Conservation (phyloP, 164 flowering plant species). For the Vitis riparia region DNA sequence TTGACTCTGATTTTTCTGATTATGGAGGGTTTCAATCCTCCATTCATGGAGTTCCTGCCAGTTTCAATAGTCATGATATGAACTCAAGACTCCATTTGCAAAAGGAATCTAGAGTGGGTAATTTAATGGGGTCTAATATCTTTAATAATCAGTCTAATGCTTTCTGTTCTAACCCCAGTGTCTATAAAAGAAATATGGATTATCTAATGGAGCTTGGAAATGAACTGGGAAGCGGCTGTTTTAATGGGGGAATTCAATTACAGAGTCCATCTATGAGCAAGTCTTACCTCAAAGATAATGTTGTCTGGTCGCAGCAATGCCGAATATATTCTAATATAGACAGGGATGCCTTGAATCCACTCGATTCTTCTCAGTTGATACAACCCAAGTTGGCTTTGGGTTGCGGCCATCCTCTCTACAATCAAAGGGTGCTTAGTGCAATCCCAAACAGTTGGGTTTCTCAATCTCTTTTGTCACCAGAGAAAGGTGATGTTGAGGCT, state of each 20-base stretch:
- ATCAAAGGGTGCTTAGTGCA: constrained; percentile 12
- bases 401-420: constrained; percentile 11
- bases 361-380: constrained; percentile 19
- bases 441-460: constrained; percentile 15
- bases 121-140: constrained; percentile 11
- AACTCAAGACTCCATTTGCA: constrained; percentile 18
- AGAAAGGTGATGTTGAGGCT: constrained; percentile 17
- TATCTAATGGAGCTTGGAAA: constrained; percentile 14
- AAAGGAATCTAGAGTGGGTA: constrained; percentile 13
- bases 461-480: constrained; percentile 1
- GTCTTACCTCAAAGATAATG: constrained; percentile 24
- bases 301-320: constrained; percentile 9
- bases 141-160: constrained; percentile 10
- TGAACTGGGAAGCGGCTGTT: constrained; percentile 14
- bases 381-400: constrained; percentile 5
- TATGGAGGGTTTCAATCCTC: constrained; percentile 13
- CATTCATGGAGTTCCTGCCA: background rate
- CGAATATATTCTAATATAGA: constrained; percentile 17
- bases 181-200: constrained; percentile 5
- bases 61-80: constrained; percentile 17
- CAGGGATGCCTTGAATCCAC: constrained; percentile 6
- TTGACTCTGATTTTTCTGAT: constrained; percentile 18
- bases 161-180: constrained; percentile 8
- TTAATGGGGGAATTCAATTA: constrained; percentile 2
- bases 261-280: constrained; percentile 13